Base-by-base conservation (phyloP, 345 rosid species). In the Mercurialis annua region DNA sequence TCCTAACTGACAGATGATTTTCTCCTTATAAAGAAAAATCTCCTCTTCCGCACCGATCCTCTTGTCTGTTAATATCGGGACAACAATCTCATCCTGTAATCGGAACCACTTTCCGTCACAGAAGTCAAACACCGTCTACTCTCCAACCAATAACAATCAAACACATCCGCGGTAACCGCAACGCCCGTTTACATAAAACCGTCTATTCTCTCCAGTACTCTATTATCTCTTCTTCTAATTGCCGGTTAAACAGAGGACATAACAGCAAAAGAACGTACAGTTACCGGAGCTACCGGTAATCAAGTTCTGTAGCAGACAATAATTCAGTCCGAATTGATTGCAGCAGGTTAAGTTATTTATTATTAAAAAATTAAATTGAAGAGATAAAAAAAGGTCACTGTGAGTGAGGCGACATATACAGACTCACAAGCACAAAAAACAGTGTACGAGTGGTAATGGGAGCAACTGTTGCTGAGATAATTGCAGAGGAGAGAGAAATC, bases 361-460 rank as follows among this genome's bases (percentile, higher is more conserved):
- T n/a, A n/a, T n/a, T n/a, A 51, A 51, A 51, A 21, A 21, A 10
- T 47, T 47, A 0, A 0, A 17, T 10, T 10, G 12, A 10, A 18
- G 10, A 63, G n/a, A n/a, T n/a, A 26, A 11, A 44, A 47, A 61
- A 47, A 20, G 0, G 27, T 4, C 1, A 5, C 3, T 6, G 16
- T 43, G 7, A 17, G 11, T 49, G 54, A 64, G 54, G 46, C 12
- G 50, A 24, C 30, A 33, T 20, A 0, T 21, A 31, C 54, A 31
- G 29, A 20, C 27, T 6, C 21, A 50, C 38, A 36, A 53, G 12
- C 44, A 51, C 59, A 51, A 27, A 51, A n/a, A 24, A 52, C 67
- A 65, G 59, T 65, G 68, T 36, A 65, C 49, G 68, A 51, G 21
- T 65, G 68, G 68, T 65, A 65, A 65, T 65, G 68, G 59, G 58